Conservation (phyloP, 768 basidiomycete species). For the Amanita rimosa region DNA sequence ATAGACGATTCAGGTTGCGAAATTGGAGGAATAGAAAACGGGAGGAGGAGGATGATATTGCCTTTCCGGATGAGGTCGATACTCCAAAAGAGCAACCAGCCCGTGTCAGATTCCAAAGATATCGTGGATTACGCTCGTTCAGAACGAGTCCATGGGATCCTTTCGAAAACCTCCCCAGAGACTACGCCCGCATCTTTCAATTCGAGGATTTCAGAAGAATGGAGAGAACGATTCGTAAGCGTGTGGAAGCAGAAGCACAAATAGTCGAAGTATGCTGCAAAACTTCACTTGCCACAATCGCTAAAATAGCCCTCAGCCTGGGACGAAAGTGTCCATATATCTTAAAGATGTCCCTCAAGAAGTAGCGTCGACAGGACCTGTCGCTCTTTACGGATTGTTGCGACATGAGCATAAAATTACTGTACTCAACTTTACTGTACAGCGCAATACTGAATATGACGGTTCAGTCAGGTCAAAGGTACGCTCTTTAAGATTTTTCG, state of each 20-base stretch:
- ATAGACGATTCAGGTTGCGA: constrained; percentile 35
- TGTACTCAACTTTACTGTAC: constrained; percentile 84
- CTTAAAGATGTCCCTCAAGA: constrained; percentile 66
- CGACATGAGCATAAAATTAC: constrained; percentile 97
- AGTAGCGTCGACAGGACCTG: constrained; percentile 33
- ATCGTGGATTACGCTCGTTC: constrained; percentile 84
- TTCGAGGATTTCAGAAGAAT: constrained; percentile 93
- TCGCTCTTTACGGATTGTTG: constrained; percentile 71
- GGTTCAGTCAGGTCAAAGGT: constrained; percentile 90
- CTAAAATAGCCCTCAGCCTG: constrained; percentile 41
- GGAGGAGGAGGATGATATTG: constrained; percentile 70
- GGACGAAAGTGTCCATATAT: constrained; percentile 67
- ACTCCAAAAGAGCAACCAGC: constrained; percentile 83
- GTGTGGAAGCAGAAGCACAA: constrained; percentile 48
- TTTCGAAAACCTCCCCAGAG: constrained; percentile 87
- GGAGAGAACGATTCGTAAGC: constrained; percentile 54
- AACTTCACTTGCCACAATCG: neutral
- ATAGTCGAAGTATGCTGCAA: constrained; percentile 49
- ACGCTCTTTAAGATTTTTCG: neutral
- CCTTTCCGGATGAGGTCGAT: constrained; percentile 96
- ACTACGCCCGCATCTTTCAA: constrained; percentile 93
- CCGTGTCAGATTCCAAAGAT: constrained; percentile 78
- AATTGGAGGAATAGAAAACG: constrained; percentile 59
- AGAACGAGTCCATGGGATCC: constrained; percentile 97
- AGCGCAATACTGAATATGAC: constrained; percentile 90